phyloP scores from a whole-genome alignment of 1,139 yeast genomes.

The Magnusiomyces tetraspermus region DNA sequence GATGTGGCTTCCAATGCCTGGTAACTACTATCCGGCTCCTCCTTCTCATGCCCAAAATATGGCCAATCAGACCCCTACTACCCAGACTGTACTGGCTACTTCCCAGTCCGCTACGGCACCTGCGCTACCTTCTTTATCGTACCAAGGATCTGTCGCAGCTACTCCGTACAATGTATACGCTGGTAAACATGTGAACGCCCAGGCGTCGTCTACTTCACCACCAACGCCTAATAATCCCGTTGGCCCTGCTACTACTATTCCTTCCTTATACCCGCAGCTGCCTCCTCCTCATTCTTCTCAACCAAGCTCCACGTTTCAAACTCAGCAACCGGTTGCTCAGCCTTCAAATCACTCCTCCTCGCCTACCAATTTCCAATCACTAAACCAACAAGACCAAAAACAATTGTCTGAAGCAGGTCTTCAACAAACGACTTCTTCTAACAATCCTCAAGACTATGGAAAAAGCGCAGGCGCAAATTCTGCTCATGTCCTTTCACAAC shows the following conservation, averaged over 20 bases:
- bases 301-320: not conserved
- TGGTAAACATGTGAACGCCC: not conserved
- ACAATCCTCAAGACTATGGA: not conserved
- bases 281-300: not conserved
- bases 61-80: not conserved
- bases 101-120: not conserved
- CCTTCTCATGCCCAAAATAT: not conserved
- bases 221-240: not conserved
- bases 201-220: no score
- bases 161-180: not conserved
- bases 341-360: not conserved
- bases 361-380: not conserved
- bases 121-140: constrained; percentile 1
- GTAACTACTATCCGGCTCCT: constrained; percentile 1
- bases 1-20: constrained; percentile 8
- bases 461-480: constrained; percentile 2
- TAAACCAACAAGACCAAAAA: not conserved
- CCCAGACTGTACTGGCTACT: not conserved
- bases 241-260: not conserved
- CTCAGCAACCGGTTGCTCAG: not conserved
- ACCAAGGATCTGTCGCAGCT: not conserved
- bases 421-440: not conserved
- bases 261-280: not conserved
- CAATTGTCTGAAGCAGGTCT: not conserved
- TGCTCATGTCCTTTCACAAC: not conserved